phyloP scores from a whole-genome alignment of 2,329 filamentous ascomycete species.

The Pseudogymnoascus pannorum region DNA sequence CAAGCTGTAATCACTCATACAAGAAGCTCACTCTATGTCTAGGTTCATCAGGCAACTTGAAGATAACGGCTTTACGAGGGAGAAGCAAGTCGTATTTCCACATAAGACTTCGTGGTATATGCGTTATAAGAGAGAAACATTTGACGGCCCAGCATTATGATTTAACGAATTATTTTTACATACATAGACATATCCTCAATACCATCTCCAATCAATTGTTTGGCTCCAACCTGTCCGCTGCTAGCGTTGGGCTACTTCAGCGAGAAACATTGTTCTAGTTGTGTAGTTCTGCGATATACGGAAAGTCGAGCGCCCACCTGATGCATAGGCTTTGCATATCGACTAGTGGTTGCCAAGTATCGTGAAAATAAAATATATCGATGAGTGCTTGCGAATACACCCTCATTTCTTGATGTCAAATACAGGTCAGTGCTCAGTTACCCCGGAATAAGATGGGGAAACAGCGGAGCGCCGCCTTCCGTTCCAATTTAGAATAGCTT shows the following conservation, averaged over 20 bases:
- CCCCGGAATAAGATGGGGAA: neutral
- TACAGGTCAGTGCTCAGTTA: neutral
- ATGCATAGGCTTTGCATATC: neutral
- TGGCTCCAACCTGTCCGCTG: neutral
- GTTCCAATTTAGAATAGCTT: neutral
- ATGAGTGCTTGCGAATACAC: neutral
- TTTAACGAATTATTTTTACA: neutral
- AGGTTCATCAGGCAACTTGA: constrained; percentile 64
- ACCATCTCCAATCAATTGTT: neutral
- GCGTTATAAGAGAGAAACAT: constrained; percentile 70
- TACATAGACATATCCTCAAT: neutral
- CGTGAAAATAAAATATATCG: neutral
- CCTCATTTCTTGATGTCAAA: neutral
- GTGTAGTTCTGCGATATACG: neutral
- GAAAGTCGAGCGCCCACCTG: too few relatives aligned
- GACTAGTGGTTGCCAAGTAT: neutral
- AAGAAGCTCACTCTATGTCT: constrained; percentile 34
- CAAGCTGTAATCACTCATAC: neutral
- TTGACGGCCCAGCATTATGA: constrained; percentile 56
- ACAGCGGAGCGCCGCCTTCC: neutral
- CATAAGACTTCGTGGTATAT: constrained; percentile 91
- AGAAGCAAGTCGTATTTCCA: constrained; percentile 77
- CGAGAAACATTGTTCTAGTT: neutral
- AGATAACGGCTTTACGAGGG: constrained; percentile 72
- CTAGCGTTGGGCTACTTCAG: neutral